Evolutionary conservation across 1,139 yeast genomes (phyloP), one percentile per base, ranked within the genome.

Genomic region (Debaryomyces coudertii): DNA sequence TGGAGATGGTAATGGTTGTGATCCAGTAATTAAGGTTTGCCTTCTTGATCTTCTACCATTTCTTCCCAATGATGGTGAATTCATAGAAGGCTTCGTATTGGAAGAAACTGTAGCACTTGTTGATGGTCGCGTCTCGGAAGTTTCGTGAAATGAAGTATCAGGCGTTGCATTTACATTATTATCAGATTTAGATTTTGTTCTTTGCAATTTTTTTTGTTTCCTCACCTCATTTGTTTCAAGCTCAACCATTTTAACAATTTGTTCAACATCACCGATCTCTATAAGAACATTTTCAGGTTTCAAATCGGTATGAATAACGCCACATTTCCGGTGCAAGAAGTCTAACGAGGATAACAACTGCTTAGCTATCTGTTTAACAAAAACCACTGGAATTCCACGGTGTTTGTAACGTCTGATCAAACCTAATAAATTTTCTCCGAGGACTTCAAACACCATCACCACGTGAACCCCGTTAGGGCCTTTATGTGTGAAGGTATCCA

Each of bases 241-340:
- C 54, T 81, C 87, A 2, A 83, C 75, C 57, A 77, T 71, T 45
- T 73, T 67, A 24, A 88, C 83, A 53, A 87, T 79, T 48, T 76
- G 79, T 56, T 86, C 90, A 28, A 86, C 92, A 56, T 88, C 90
- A 33, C 85, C 86, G 49, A 89, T 85, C 58, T 87, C 90, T 42
- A 89, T 77, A 52, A 90, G 69, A n/a, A 90, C 86, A 61, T 90
- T 90, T 62, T 90, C 97, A 0, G 97, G 97, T 64, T 90, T 90
- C 51, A 90, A 72, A 60, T 90, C 97, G 0, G 97, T 90, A 66
- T 90, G 97, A 49, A 90, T 87, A 29, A 90, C 85, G n/a, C 96
- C 96, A 65, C 96, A 87, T 54, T 80, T 85, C 38, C 93, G 70
- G 62, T 90, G 97, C 52, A 90, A 69, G 61, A 86, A 89, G 64